Evolutionary conservation across 345 rosid genomes (phyloP), one percentile per base, ranked within the genome.

Genomic region (Eucalyptus cladocalyx): DNA sequence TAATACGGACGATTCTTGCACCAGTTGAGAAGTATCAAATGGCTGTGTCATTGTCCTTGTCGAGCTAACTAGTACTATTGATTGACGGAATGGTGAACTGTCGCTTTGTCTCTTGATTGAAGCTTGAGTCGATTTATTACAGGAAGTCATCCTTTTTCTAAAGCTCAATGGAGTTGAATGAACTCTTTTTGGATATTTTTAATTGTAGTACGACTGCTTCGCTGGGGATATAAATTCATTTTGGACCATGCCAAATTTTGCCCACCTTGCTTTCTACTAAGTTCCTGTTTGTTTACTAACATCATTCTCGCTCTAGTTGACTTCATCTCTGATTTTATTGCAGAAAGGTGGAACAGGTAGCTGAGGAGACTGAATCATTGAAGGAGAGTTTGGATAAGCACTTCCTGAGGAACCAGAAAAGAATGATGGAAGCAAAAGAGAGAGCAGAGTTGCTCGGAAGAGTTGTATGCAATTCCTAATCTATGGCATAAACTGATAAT

Each of bases 271-370:
- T 76, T 76, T 76, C 83, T 76, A 40, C 47, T 21, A 7, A 37
- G 47, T 21, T 76, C 83, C 30, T 76, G 16, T 76, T 37, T 76
- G 83, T 76, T 76, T 76, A 1, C 47, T 76, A 40, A 40, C 83
- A 11, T 37, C 5, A 4, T 40, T 76, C 47, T 76, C 2, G 28
- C 83, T 76, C 28, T 76, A 21, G 24, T 19, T 76, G 83, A 72
- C 81, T 76, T 21, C 47, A 40, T 76, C 47, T 40, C 47, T 76
- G 47, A 76, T 76, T 69, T 21, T 87, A 23, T 15, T 40, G 23
- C 92, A 96, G 98, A 87, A 97, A 97, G 94, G 95, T 94, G 89
- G 99, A 97, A 89, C 99, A 95, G 93, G 92, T 97, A 11, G 96
- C 96, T 42, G 99, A 98, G 92, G 99, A 96, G 88, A 95, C 97